These are phyloP conservation scores for Apodospora peruviana DNA, from an alignment of 495 filamentous ascomycete genomes.

Conservation along the genomic window DNA sequence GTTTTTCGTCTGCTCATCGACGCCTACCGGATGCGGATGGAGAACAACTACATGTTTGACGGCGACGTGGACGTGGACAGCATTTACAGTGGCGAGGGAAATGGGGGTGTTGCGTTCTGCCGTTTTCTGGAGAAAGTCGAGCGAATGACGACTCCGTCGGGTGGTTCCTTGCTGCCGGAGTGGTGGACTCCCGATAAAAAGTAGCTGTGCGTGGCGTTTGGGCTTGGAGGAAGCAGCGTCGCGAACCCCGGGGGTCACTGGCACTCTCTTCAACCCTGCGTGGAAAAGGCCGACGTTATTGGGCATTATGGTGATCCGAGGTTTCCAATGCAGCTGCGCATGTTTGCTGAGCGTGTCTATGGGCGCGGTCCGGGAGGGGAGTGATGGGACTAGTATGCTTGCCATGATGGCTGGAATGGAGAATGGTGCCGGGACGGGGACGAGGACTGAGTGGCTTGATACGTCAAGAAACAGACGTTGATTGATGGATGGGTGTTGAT, in stretches of 20 bases:
- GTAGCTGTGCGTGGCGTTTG: slow-evolving; percentile 23
- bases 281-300: slow-evolving; percentile 32
- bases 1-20: slow-evolving; percentile 44
- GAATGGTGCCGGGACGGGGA: too few relatives aligned
- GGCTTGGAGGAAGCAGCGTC: slow-evolving; percentile 10
- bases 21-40: slow-evolving; percentile 39
- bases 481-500: too few relatives aligned
- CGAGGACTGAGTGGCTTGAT: too few relatives aligned
- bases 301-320: slow-evolving; percentile 32
- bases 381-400: not conserved
- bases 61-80: slow-evolving; percentile 1
- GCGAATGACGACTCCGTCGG: slow-evolving; percentile 4
- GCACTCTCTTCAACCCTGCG: slow-evolving; percentile 10
- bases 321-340: slow-evolving; percentile 42
- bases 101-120: slow-evolving; percentile 4
- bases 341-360: slow-evolving; percentile 19
- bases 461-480: too few relatives aligned
- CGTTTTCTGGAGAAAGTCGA: slow-evolving; percentile 12
- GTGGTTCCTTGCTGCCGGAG: slow-evolving; percentile 35
- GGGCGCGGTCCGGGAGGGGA: not conserved
- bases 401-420: not conserved
- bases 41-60: slow-evolving; percentile 25
- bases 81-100: not conserved
- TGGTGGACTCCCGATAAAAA: slow-evolving; percentile 37
- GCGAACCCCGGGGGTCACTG: too few relatives aligned